phyloP scores from a whole-genome alignment of 2,329 filamentous ascomycete genomes.

The Rhynchosporium graminicola region DNA sequence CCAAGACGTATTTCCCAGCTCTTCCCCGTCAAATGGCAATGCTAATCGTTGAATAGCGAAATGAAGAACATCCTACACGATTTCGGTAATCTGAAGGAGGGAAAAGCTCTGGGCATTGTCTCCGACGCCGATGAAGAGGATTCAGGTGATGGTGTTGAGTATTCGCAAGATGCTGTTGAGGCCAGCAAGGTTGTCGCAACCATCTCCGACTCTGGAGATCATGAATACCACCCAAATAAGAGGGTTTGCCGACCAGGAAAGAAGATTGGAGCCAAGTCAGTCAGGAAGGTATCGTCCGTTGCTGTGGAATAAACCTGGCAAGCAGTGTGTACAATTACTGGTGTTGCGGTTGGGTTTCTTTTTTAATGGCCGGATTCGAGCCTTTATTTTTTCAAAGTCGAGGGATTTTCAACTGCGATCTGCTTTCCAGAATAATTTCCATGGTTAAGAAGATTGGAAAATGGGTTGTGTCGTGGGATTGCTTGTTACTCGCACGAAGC shows the following conservation, averaged over 20 bases:
- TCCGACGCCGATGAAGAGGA: constrained; percentile 5
- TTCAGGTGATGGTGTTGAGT: neutral
- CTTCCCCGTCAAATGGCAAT: neutral
- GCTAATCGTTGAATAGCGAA: neutral
- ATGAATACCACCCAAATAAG: constrained; percentile 4
- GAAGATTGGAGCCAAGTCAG: neutral
- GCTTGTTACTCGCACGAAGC: too few species aligned
- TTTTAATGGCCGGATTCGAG: too few species aligned
- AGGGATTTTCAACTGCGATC: too few species aligned
- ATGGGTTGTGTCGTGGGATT: too few species aligned
- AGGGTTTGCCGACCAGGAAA: neutral
- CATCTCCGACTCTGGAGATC: neutral
- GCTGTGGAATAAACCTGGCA: neutral
- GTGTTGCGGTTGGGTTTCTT: too few species aligned
- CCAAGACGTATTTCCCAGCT: neutral
- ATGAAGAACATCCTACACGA: constrained; percentile 4
- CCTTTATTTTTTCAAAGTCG: too few species aligned
- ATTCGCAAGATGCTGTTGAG: neutral
- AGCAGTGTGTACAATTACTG: too few species aligned
- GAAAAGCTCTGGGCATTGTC: neutral
- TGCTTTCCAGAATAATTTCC: too few species aligned
- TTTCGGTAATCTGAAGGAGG: constrained; percentile 3
- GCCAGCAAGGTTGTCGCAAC: neutral
- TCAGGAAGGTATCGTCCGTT: neutral
- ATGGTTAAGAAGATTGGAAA: too few species aligned